phyloP scores from a whole-genome alignment of 176 grass and related monocot genomes.

The Metroxylon sagu region DNA sequence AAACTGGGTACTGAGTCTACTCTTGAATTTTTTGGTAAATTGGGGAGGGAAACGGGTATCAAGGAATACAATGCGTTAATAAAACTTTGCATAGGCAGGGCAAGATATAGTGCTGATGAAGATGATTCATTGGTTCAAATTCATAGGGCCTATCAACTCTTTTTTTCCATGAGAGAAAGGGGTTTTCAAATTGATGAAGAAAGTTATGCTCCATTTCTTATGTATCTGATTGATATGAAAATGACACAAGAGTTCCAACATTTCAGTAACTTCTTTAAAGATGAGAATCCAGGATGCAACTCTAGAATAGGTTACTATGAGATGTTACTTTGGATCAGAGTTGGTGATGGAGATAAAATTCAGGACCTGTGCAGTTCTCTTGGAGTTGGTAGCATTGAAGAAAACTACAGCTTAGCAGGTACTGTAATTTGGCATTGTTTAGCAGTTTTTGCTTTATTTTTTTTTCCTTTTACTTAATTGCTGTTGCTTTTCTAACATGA shows the following conservation, averaged over 20 bases:
- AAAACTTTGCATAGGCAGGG: slow-evolving; percentile 41
- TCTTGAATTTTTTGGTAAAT: slow-evolving; percentile 51
- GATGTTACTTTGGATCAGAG: slow-evolving; percentile 67
- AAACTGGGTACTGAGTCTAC: slow-evolving; percentile 51
- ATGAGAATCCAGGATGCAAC: slow-evolving; percentile 37
- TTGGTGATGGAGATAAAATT: slow-evolving; percentile 60
- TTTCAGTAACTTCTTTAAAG: slow-evolving; percentile 59
- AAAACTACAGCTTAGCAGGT: slow-evolving; percentile 51
- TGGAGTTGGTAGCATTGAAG: slow-evolving; percentile 30
- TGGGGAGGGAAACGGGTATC: slow-evolving; percentile 62
- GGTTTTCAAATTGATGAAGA: slow-evolving; percentile 55
- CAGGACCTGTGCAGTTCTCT: slow-evolving; percentile 39
- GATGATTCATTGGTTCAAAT: slow-evolving; percentile 55
- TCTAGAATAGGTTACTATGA: slow-evolving; percentile 81
- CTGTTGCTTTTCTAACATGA: too few relatives aligned
- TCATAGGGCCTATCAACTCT: slow-evolving; percentile 39
- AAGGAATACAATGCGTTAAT: slow-evolving; percentile 74
- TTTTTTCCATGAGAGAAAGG: slow-evolving; percentile 50
- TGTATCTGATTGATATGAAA: slow-evolving; percentile 60
- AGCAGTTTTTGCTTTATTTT: background rate
- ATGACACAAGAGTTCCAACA: slow-evolving; percentile 59
- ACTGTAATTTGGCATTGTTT: background rate
- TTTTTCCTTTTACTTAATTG: background rate
- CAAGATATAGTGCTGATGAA: slow-evolving; percentile 36
- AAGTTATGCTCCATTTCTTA: slow-evolving; percentile 58